Evolutionary conservation across 169 alveolate species (phyloP).

Genomic region (Cryptosporidium muris): DNA sequence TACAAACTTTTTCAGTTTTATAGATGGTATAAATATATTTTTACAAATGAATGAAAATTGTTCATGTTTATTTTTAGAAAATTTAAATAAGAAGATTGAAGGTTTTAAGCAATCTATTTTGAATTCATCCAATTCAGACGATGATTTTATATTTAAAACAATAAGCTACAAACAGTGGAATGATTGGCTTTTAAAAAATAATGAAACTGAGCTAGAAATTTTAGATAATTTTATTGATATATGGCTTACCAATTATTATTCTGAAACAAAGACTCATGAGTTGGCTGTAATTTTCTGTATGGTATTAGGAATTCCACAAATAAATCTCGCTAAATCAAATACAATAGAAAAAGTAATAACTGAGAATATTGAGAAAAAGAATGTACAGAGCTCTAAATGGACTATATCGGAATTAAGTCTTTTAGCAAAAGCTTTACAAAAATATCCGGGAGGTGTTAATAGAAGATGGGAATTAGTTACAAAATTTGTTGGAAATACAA

Average conservation of each 20-base stretch:
- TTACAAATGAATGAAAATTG: too few relatives aligned
- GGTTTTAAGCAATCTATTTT: not conserved
- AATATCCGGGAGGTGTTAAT: constrained; percentile 89
- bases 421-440: constrained; percentile 87
- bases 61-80: not conserved
- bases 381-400: constrained; percentile 82
- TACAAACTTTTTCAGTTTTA: not conserved
- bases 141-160: not conserved
- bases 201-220: constrained; percentile 1
- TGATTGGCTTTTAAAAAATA: constrained; percentile 56
- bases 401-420: constrained; percentile 85
- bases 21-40: constrained; percentile 1
- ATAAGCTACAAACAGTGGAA: constrained; percentile 39
- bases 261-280: too few relatives aligned
- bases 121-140: not conserved
- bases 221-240: constrained; percentile 26
- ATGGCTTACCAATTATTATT: not conserved
- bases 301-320: too few relatives aligned
- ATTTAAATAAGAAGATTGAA: constrained; percentile 10
- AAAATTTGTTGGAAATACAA: constrained; percentile 84
- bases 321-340: too few relatives aligned
- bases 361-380: not conserved
- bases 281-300: too few relatives aligned
- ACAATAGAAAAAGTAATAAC: too few relatives aligned
- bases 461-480: constrained; percentile 91